Evolutionary conservation across 2,329 filamentous ascomycete genomes (phyloP).

Genomic region (Nectriaceae sp.): DNA sequence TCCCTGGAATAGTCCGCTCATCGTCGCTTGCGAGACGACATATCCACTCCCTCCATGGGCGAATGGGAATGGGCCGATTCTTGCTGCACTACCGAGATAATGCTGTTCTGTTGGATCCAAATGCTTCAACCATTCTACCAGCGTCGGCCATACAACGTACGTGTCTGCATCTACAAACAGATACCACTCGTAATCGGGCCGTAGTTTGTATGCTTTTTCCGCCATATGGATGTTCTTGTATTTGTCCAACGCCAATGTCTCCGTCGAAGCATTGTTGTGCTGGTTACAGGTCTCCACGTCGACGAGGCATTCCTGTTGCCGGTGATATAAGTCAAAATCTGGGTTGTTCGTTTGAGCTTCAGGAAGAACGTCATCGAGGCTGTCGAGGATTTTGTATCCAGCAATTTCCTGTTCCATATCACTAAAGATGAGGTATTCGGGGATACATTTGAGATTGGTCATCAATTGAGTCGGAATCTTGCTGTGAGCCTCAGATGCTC

Average conservation of each 20-base stretch:
- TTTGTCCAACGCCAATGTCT: conserved; percentile 59
- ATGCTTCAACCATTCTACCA: conserved; percentile 49
- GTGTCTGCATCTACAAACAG: conserved; percentile 61
- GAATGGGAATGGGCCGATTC: conserved; percentile 46
- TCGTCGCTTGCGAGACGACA: conserved; percentile 51
- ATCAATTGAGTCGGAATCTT: conserved; percentile 56
- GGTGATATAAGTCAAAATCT: conserved; percentile 53
- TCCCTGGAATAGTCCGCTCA: conserved; percentile 47
- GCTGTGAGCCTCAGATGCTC: conserved; percentile 54
- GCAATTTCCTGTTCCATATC: conserved; percentile 54
- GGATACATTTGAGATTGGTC: conserved; percentile 51
- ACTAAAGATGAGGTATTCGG: conserved; percentile 58
- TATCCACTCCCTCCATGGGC: conserved; percentile 61
- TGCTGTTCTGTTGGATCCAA: conserved; percentile 45
- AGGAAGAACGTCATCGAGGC: conserved; percentile 45
- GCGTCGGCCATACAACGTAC: conserved; percentile 56
- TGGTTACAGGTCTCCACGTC: conserved; percentile 47
- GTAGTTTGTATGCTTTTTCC: conserved; percentile 52
- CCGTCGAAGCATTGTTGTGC: conserved; percentile 24
- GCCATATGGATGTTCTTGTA: conserved; percentile 65
- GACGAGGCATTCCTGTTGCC: conserved; percentile 46
- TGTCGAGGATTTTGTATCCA: conserved; percentile 47
- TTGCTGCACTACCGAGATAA: conserved; percentile 53
- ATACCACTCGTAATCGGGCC: conserved; percentile 59
- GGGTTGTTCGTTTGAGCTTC: conserved; percentile 45